These are phyloP conservation scores for Brettanomyces naardenensis DNA, from an alignment of 805 yeast genomes.

Conservation along the genomic window DNA sequence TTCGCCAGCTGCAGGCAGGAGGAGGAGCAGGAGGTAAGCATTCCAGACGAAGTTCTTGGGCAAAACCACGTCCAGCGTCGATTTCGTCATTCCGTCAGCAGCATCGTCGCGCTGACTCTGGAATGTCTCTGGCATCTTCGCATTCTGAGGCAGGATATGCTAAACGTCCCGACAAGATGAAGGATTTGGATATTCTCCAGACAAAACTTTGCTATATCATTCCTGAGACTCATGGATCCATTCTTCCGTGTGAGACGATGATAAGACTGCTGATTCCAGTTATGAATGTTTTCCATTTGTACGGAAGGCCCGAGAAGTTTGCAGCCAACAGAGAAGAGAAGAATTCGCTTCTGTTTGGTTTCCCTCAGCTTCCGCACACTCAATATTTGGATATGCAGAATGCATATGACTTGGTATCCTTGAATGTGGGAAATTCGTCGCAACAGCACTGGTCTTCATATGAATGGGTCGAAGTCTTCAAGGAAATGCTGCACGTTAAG, in stretches of 20 bases:
- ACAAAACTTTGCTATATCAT: constrained; percentile 32
- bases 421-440: constrained; percentile 25
- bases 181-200: constrained; percentile 15
- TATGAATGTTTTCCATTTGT: constrained; percentile 60
- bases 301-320: constrained; percentile 66
- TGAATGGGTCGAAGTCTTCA: constrained; percentile 30
- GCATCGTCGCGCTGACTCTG: constrained; percentile 20
- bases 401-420: constrained; percentile 22
- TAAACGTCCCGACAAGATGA: constrained; percentile 12
- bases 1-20: too few species aligned
- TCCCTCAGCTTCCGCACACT: constrained; percentile 67
- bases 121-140: constrained; percentile 18
- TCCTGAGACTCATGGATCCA: constrained; percentile 70
- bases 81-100: neutral
- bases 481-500: constrained; percentile 27
- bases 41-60: constrained; percentile 6
- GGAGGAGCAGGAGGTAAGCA: too few species aligned
- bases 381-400: constrained; percentile 38
- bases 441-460: constrained; percentile 24
- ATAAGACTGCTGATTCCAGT: constrained; percentile 62
- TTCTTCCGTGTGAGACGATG: constrained; percentile 64
- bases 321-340: constrained; percentile 48
- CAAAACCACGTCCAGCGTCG: neutral
- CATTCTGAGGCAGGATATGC: constrained; percentile 13
- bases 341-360: constrained; percentile 55